These are phyloP conservation scores for Diaporthe longicolla DNA, from an alignment of 2,329 filamentous ascomycete species.

Conservation along the genomic window DNA sequence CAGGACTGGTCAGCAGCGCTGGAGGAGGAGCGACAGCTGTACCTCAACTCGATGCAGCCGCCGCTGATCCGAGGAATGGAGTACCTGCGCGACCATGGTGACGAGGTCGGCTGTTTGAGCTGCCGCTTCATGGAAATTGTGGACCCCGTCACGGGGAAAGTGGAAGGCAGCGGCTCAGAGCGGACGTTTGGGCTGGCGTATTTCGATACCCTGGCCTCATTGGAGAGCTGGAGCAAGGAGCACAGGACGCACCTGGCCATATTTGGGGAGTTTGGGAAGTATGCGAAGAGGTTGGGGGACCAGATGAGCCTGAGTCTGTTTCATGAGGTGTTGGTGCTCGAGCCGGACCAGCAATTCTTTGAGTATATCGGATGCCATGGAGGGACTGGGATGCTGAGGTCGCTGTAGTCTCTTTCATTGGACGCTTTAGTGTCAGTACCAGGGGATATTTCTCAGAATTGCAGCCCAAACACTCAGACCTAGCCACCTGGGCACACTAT, in stretches of 20 bases:
- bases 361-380: slow-evolving; percentile 58
- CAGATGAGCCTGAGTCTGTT: slow-evolving; percentile 55
- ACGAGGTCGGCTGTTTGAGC: slow-evolving; percentile 59
- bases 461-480: too few species aligned
- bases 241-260: slow-evolving; percentile 58
- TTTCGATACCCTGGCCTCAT: slow-evolving; percentile 56
- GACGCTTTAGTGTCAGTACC: too few species aligned
- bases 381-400: slow-evolving; percentile 14
- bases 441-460: too few species aligned
- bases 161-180: slow-evolving; percentile 45
- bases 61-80: slow-evolving; percentile 59
- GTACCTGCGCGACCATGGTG: slow-evolving; percentile 59
- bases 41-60: slow-evolving; percentile 61
- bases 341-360: slow-evolving; percentile 56
- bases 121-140: slow-evolving; percentile 60
- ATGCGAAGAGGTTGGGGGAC: slow-evolving; percentile 55
- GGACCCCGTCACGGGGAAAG: slow-evolving; percentile 45
- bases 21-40: slow-evolving; percentile 58
- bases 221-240: slow-evolving; percentile 57
- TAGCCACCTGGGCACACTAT: too few species aligned
- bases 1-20: slow-evolving; percentile 60
- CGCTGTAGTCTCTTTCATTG: not conserved
- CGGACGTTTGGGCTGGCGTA: slow-evolving; percentile 58
- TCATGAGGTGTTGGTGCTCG: slow-evolving; percentile 58
- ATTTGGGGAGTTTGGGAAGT: slow-evolving; percentile 57